Conservation (phyloP, 2,329 filamentous ascomycete species). For the Colletotrichum phormii region DNA sequence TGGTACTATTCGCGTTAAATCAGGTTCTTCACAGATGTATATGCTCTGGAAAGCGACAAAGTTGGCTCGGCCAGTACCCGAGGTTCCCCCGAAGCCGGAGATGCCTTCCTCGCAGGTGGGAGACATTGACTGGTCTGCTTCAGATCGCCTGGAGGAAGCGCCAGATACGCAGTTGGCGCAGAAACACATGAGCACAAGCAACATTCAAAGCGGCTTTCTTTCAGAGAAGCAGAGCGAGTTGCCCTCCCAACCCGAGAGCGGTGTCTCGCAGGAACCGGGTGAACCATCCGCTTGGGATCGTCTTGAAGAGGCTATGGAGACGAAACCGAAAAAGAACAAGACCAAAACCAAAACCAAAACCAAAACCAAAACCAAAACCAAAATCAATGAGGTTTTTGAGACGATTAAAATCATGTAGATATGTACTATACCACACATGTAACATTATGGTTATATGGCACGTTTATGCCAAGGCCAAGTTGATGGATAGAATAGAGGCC, state of each 20-base stretch:
- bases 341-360: background rate
- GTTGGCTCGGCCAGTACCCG: background rate
- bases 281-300: background rate
- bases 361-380: background rate
- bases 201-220: background rate
- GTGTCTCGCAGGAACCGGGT: background rate
- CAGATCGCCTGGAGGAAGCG: background rate
- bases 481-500: background rate
- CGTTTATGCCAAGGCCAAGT: background rate
- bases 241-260: too few relatives aligned
- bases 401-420: background rate
- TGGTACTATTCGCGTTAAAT: background rate
- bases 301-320: background rate
- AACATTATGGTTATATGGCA: background rate
- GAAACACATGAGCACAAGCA: background rate
- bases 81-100: background rate
- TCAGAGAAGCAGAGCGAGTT: background rate
- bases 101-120: background rate
- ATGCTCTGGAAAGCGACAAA: background rate
- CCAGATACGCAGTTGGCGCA: background rate
- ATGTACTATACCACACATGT: slow-evolving; percentile 9
- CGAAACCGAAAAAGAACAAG: background rate
- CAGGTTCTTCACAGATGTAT: background rate
- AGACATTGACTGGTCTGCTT: background rate
- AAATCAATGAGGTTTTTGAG: background rate